Evolutionary conservation across 2,329 filamentous ascomycete species (phyloP).

Genomic region (Fonsecaea multimorphosa): DNA sequence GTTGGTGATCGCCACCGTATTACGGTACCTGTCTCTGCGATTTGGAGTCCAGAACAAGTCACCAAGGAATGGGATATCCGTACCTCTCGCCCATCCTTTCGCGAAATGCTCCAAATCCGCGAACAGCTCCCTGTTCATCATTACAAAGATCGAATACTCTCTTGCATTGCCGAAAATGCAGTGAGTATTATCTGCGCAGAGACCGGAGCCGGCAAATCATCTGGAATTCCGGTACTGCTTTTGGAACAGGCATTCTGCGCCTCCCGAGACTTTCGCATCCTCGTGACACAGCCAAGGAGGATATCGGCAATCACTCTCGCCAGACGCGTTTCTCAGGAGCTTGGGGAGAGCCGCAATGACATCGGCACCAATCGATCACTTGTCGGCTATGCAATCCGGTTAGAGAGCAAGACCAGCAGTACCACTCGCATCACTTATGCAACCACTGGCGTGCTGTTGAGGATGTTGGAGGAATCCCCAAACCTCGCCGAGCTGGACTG

Average conservation of each 20-base stretch:
- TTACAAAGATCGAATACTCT: conserved; percentile 78
- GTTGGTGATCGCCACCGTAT: conserved; percentile 13
- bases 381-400: conserved; percentile 90
- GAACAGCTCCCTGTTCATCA: conserved; percentile 88
- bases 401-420: conserved; percentile 83
- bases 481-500: conserved; percentile 90
- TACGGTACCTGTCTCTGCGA: conserved; percentile 9
- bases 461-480: conserved; percentile 90
- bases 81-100: conserved; percentile 56
- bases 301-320: conserved; percentile 97
- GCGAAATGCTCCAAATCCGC: conserved; percentile 78
- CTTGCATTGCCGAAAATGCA: conserved; percentile 77
- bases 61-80: conserved; percentile 32
- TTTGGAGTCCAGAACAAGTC: conserved; percentile 25
- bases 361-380: conserved; percentile 82
- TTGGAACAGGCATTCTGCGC: conserved; percentile 84
- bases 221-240: conserved; percentile 92
- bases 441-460: conserved; percentile 85
- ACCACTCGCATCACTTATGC: conserved; percentile 89
- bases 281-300: conserved; percentile 91
- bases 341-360: conserved; percentile 83
- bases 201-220: conserved; percentile 96
- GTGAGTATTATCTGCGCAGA: conserved; percentile 95
- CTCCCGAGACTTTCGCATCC: conserved; percentile 86
- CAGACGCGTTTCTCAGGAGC: conserved; percentile 88